These are phyloP conservation scores for Hymenochaete sp. DNA, from an alignment of 1,284 basidiomycete species.

Conservation along the genomic window DNA sequence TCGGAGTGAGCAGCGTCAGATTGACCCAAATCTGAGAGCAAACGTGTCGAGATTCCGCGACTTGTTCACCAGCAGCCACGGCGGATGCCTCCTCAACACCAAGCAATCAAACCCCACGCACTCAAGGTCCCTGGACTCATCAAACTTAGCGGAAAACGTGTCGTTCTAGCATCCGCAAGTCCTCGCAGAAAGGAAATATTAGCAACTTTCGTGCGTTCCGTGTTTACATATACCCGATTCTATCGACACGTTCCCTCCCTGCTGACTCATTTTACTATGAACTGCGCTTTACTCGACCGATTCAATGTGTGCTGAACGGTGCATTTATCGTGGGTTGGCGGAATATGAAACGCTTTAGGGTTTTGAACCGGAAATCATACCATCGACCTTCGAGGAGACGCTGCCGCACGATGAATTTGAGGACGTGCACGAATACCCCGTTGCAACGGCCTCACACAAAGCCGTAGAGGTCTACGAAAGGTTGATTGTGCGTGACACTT, in stretches of 20 bases:
- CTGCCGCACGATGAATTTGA: slow-evolving; percentile 63
- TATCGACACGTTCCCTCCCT: not conserved
- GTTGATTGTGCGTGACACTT: slow-evolving; percentile 54
- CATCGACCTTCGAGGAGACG: slow-evolving; percentile 84
- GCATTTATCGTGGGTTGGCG: too few relatives aligned
- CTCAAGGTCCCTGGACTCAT: slow-evolving; percentile 63
- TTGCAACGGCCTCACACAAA: slow-evolving; percentile 88
- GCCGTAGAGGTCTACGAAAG: slow-evolving; percentile 89
- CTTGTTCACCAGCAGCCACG: too few relatives aligned
- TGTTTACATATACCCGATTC: too few relatives aligned
- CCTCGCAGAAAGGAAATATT: slow-evolving; percentile 84
- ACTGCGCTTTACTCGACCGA: too few relatives aligned
- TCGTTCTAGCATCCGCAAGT: slow-evolving; percentile 81
- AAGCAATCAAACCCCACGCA: slow-evolving; percentile 60
- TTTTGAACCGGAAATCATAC: slow-evolving; percentile 77
- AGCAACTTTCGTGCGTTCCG: slow-evolving; percentile 64
- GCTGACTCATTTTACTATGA: not conserved
- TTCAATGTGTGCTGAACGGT: too few relatives aligned
- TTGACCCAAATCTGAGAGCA: too few relatives aligned
- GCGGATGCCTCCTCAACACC: slow-evolving; percentile 28
- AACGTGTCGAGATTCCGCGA: too few relatives aligned
- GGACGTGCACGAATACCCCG: slow-evolving; percentile 85
- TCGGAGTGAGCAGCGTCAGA: too few relatives aligned
- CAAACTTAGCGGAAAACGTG: slow-evolving; percentile 64
- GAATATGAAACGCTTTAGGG: too few relatives aligned